These are phyloP conservation scores for Handroanthus guayacan DNA, from an alignment of 257 asterid species.

Conservation along the genomic window DNA sequence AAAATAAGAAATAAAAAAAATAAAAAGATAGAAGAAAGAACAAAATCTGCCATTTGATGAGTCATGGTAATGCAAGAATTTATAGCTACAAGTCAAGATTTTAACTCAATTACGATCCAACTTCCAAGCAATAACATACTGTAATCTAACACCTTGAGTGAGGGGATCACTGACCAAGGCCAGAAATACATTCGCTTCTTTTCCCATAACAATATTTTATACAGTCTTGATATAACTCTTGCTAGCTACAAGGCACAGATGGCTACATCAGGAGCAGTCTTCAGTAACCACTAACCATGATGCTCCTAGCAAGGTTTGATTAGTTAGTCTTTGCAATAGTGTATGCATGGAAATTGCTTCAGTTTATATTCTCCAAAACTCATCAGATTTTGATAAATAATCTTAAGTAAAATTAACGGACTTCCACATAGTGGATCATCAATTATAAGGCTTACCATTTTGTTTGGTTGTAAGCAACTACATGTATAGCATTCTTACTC, in stretches of 20 bases:
- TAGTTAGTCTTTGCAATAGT: background rate
- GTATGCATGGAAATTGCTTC: slow-evolving; percentile 5
- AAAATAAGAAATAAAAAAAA: background rate
- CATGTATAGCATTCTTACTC: slow-evolving; percentile 80
- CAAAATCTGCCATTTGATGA: slow-evolving; percentile 22
- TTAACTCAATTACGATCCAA: slow-evolving; percentile 5
- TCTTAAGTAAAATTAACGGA: background rate
- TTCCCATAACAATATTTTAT: background rate
- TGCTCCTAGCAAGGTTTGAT: slow-evolving; percentile 5
- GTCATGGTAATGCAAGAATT: background rate
- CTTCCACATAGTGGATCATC: slow-evolving; percentile 13
- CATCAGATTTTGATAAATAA: background rate
- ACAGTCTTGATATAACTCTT: background rate
- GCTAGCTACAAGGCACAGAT: background rate
- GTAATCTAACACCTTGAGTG: slow-evolving; percentile 2
- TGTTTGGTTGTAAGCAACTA: slow-evolving; percentile 86
- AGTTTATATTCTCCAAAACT: background rate
- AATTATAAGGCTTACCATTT: slow-evolving; percentile 64
- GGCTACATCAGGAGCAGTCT: background rate
- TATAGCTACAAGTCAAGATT: slow-evolving; percentile 4
- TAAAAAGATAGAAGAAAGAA: background rate
- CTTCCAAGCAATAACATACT: slow-evolving; percentile 3
- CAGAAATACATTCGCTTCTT: slow-evolving; percentile 10
- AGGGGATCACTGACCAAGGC: slow-evolving; percentile 12
- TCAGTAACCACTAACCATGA: slow-evolving; percentile 12